Percentiles rank a stretch among this genome's conserved stretches.
Conservation (phyloP, 208 protist species). For the Trypanosoma boissoni region DNA sequence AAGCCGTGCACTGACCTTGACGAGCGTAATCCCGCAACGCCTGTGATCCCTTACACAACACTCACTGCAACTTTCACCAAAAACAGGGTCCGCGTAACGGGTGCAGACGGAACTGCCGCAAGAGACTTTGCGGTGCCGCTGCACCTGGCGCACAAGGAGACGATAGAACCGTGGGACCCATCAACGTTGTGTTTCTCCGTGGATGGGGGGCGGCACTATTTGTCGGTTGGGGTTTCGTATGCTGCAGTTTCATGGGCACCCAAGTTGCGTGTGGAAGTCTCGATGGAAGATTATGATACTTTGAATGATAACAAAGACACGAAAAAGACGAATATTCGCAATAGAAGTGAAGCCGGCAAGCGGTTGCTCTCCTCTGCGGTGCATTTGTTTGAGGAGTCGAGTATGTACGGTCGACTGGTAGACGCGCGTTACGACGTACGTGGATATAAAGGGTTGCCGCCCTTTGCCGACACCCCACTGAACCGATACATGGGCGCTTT, state of each 20-base stretch:
- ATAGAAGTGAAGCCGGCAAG: not conserved
- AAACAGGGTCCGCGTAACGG: not conserved
- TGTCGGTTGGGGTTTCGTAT: conserved; percentile 58
- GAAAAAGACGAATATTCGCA: conserved; percentile 7
- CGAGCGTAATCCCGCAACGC: conserved; percentile 3
- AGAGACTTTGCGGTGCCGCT: conserved; percentile 33
- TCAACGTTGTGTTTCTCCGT: conserved; percentile 66
- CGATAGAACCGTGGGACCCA: conserved; percentile 33
- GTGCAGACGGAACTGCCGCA: conserved; percentile 8
- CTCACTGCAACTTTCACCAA: conserved; percentile 18
- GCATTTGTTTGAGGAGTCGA: conserved; percentile 41
- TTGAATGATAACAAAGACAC: conserved; percentile 14
- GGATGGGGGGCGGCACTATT: conserved; percentile 56
- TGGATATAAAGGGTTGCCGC: conserved; percentile 7
- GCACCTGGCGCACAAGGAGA: conserved; percentile 14
- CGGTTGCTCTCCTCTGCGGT: conserved; percentile 19
- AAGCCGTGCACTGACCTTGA: conserved; percentile 17
- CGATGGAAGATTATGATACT: conserved; percentile 20
- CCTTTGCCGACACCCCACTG: conserved; percentile 17
- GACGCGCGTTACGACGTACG: conserved; percentile 48
- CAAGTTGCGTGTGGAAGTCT: conserved; percentile 42
- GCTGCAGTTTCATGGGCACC: conserved; percentile 57
- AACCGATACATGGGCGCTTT: conserved; percentile 38
- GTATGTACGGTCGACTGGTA: conserved; percentile 33
- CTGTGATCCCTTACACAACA: conserved; percentile 13